Conservation (phyloP, 2,329 filamentous ascomycete species). For the Colletotrichum musae region DNA sequence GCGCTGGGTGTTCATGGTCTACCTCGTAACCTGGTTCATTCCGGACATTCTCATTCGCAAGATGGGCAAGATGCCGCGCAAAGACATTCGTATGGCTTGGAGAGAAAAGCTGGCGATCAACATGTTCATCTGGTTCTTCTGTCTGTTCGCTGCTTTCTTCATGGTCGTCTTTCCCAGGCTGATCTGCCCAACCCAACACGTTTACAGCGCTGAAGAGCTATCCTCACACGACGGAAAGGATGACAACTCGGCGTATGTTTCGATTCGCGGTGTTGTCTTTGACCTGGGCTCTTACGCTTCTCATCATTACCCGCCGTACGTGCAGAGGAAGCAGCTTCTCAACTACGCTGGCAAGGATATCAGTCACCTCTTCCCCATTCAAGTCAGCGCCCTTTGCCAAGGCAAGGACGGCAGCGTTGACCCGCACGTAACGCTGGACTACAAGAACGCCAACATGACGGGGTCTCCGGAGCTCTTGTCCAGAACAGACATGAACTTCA, state of each 20-base stretch:
- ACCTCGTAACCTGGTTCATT: slow-evolving; percentile 86
- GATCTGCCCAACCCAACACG: slow-evolving; percentile 92
- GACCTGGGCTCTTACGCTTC: slow-evolving; percentile 82
- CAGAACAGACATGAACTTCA: slow-evolving; percentile 77
- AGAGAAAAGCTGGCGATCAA: slow-evolving; percentile 98
- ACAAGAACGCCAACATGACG: slow-evolving; percentile 81
- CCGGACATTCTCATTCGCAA: slow-evolving; percentile 86
- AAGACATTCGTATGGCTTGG: slow-evolving; percentile 94
- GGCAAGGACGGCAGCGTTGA: slow-evolving; percentile 78
- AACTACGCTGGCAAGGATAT: slow-evolving; percentile 91
- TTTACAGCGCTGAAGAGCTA: slow-evolving; percentile 86
- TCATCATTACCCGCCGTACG: slow-evolving; percentile 80
- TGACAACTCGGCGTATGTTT: slow-evolving; percentile 75
- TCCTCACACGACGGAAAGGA: slow-evolving; percentile 80
- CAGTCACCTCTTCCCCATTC: slow-evolving; percentile 91
- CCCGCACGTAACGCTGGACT: slow-evolving; percentile 86
- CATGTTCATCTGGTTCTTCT: slow-evolving; percentile 93
- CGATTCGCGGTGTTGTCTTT: slow-evolving; percentile 92
- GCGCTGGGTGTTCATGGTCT: slow-evolving; percentile 91
- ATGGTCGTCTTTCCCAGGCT: slow-evolving; percentile 88
- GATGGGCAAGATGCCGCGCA: slow-evolving; percentile 88
- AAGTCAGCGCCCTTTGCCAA: slow-evolving; percentile 92
- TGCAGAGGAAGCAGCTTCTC: slow-evolving; percentile 73
- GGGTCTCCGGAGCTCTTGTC: slow-evolving; percentile 73
- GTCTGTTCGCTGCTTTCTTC: slow-evolving; percentile 85